Base-by-base conservation (phyloP, 768 basidiomycete genomes). In the Cantharellus anzutake region DNA sequence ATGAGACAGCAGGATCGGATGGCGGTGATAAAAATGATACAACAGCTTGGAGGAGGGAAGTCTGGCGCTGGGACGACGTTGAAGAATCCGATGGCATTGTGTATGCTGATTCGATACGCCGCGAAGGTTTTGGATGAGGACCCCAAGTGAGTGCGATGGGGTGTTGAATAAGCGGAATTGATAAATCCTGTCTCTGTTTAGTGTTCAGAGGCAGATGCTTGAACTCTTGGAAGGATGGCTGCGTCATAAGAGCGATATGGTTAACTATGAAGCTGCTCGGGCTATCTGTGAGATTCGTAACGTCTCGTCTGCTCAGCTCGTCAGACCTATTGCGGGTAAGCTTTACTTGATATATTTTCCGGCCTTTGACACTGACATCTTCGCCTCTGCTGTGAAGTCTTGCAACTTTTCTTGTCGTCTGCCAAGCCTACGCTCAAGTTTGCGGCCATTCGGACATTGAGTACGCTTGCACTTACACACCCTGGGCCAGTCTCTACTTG, bases 121-220 rank as follows among this genome's bases (percentile, higher is more conserved):
- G 84, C 92, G n/a, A 98, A 97, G 72, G 89, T 97, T 56, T 91
- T 93, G 79, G 94, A 98, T 65, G 96, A 99, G 64, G 96, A 99
- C 70, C 86, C 89, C 5, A 98, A 98, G 96, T 98, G 70, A 64
- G 88, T 75, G 4, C 35, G 11, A 14, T 60, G 7, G 39, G 4
- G 34, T 35, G 3, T n/a, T 20, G 11, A 42, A 7, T 20, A 38
- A 38, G 11, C 16, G 20, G 44, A 20, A 50, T 51, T 3, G 2
- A 3, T 50, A 56, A 20, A 55, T 48, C 48, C 59, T 4, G 16
- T 5, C 61, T 4, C 60, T 39, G 42, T 37, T 1, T 65, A 99
- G 94, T 67, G 75, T 93, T 35, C 91, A 94, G 70, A 82, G 79
- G 62, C 91, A 88, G 66, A 94, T 97, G 79, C 75, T 90, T 58